phyloP scores from a whole-genome alignment of 208 protist genomes.

The Leishmania amazonensis region DNA sequence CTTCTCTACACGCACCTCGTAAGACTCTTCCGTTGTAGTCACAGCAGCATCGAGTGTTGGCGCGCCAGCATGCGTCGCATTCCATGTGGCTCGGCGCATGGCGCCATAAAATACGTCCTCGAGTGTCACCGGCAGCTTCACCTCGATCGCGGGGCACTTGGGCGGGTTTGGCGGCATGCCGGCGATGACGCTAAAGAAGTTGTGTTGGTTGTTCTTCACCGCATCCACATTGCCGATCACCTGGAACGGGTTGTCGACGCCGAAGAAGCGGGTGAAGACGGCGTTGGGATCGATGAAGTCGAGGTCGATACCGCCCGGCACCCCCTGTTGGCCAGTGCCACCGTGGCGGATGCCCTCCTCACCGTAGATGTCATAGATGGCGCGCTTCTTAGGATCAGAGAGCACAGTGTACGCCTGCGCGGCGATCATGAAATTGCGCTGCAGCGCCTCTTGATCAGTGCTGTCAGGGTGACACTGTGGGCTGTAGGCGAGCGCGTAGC shows the following conservation, averaged over 20 bases:
- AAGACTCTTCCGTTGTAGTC: conserved; percentile 43
- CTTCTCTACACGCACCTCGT: conserved; percentile 73
- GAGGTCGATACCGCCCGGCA: conserved; percentile 80
- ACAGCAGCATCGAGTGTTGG: conserved; percentile 15
- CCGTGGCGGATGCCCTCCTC: conserved; percentile 91
- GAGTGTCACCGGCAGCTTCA: conserved; percentile 67
- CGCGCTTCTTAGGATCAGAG: conserved; percentile 83
- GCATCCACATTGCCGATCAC: conserved; percentile 72
- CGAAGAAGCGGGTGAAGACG: conserved; percentile 90
- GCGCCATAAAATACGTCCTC: conserved; percentile 90
- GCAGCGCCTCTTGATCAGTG: conserved; percentile 55
- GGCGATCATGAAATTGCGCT: conserved; percentile 78
- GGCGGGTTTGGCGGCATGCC: conserved; percentile 57
- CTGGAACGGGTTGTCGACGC: conserved; percentile 89
- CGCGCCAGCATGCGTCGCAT: conserved; percentile 27
- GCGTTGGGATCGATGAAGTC: conserved; percentile 74
- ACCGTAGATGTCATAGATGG: conserved; percentile 91
- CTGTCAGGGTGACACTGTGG: conserved; percentile 82
- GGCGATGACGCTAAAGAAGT: conserved; percentile 74
- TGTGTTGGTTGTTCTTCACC: conserved; percentile 78
- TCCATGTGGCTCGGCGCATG: conserved; percentile 70
- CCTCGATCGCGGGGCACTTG: conserved; percentile 61
- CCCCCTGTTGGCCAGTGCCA: conserved; percentile 76
- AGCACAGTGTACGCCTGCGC: conserved; percentile 92
- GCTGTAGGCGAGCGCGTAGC: conserved; percentile 88